Conservation (phyloP, 176 grass and related monocot genomes). For the Lolium rigidum region DNA sequence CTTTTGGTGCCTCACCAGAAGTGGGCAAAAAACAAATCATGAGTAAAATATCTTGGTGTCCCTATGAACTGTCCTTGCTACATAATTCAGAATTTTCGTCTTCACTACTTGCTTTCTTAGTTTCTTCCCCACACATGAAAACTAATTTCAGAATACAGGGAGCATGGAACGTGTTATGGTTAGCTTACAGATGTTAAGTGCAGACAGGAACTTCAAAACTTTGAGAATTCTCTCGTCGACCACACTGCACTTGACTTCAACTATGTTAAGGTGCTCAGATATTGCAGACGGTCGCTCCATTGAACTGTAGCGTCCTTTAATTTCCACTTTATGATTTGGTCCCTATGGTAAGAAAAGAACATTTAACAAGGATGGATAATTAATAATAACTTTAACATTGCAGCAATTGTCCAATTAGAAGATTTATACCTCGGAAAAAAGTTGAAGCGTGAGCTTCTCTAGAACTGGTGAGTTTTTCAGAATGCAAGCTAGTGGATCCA, state of each 20-base stretch:
- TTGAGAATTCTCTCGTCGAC: not conserved
- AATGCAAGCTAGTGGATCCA: not conserved
- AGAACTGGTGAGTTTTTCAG: conserved; percentile 29
- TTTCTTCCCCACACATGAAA: not conserved
- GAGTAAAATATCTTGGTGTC: not conserved
- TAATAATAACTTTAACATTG: not conserved
- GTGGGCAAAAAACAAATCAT: not conserved
- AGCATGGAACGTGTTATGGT: not conserved
- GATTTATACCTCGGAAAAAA: not conserved
- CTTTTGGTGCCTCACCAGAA: not conserved
- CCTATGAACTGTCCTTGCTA: not conserved
- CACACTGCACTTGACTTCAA: not conserved
- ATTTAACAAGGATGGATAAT: not conserved
- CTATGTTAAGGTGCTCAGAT: not conserved
- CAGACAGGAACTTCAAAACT: conserved; percentile 12
- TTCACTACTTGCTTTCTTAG: not conserved
- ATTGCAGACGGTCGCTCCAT: not conserved
- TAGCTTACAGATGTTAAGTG: conserved; percentile 16
- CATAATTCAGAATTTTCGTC: not conserved
- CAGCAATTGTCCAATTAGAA: not conserved
- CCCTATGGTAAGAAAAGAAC: not conserved
- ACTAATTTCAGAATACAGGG: not conserved
- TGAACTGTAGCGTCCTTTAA: not conserved
- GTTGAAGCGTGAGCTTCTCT: conserved; percentile 38
- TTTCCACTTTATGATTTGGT: not conserved